Evolutionary conservation across 345 rosid genomes (phyloP).

Genomic region (Rhizophora mangle): DNA sequence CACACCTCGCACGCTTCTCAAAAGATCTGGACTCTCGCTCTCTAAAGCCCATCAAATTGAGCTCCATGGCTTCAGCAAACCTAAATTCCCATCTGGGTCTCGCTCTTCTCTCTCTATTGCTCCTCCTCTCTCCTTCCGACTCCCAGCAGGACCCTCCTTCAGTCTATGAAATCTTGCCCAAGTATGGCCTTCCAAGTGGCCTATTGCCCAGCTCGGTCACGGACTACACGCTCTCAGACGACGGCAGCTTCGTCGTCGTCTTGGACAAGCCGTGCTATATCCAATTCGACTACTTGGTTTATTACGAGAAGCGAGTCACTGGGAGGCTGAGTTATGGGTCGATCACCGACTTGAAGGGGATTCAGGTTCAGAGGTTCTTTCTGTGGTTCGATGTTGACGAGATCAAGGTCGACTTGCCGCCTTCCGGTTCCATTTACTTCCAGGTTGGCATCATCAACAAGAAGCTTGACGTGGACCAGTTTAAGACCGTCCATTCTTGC

Average conservation of each 20-base stretch:
- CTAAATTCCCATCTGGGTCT: conserved; percentile 1
- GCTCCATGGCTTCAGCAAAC: neutral
- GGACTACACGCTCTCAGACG: conserved; percentile 54
- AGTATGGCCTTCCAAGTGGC: conserved; percentile 85
- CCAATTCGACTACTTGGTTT: conserved; percentile 78
- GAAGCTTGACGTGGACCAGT: conserved; percentile 83
- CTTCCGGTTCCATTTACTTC: conserved; percentile 76
- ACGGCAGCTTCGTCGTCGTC: conserved; percentile 57
- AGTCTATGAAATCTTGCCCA: conserved; percentile 79
- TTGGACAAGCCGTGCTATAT: conserved; percentile 55
- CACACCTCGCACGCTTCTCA: neutral
- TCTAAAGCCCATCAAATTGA: neutral
- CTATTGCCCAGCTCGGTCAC: conserved; percentile 62
- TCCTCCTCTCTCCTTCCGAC: conserved; percentile 19
- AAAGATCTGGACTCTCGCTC: neutral
- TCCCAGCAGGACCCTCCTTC: conserved; percentile 31
- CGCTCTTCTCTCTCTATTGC: conserved; percentile 18
- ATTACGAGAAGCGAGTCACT: conserved; percentile 59
- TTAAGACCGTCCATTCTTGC: conserved; percentile 77
- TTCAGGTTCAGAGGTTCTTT: conserved; percentile 69
- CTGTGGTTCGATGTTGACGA: conserved; percentile 81
- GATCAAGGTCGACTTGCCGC: conserved; percentile 90
- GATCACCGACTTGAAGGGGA: conserved; percentile 69
- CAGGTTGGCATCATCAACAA: conserved; percentile 82
- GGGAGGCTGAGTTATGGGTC: conserved; percentile 75